Evolutionary conservation across 1,139 yeast species (phyloP).

Genomic region (Taphrina confusa): DNA sequence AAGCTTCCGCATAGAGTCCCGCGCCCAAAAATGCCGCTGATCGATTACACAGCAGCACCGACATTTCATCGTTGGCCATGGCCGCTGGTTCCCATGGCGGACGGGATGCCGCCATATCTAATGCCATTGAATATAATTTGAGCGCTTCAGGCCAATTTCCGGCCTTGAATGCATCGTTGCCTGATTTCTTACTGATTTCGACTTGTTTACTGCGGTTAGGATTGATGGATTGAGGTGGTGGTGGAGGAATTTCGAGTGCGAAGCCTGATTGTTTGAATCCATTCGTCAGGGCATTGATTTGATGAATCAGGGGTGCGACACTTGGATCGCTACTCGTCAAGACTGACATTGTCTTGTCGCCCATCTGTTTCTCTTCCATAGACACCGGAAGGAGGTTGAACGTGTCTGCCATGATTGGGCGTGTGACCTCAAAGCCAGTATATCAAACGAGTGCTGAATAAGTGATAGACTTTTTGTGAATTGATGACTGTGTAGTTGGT

Average conservation of each 20-base stretch:
- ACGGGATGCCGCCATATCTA: constrained; percentile 78
- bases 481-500: no score
- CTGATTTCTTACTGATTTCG: constrained; percentile 72
- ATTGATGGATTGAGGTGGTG: constrained; percentile 61
- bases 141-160: constrained; percentile 70
- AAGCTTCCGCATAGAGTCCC: constrained; percentile 68
- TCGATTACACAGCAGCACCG: constrained; percentile 71
- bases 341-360: neutral
- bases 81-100: constrained; percentile 85
- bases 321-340: constrained; percentile 10
- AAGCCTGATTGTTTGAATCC: constrained; percentile 35
- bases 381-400: constrained; percentile 10
- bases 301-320: constrained; percentile 19
- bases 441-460: no score
- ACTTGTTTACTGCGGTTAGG: constrained; percentile 57
- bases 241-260: constrained; percentile 45
- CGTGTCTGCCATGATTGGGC: constrained; percentile 22
- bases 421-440: no score
- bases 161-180: constrained; percentile 62
- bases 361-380: constrained; percentile 13
- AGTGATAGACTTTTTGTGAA: no score
- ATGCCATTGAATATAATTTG: constrained; percentile 70
- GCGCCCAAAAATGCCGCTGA: constrained; percentile 77
- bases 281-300: constrained; percentile 25
- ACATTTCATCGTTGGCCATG: constrained; percentile 73